Evolutionary conservation across 2,329 filamentous ascomycete species (phyloP).

Genomic region (Salinomyces thailandicus): DNA sequence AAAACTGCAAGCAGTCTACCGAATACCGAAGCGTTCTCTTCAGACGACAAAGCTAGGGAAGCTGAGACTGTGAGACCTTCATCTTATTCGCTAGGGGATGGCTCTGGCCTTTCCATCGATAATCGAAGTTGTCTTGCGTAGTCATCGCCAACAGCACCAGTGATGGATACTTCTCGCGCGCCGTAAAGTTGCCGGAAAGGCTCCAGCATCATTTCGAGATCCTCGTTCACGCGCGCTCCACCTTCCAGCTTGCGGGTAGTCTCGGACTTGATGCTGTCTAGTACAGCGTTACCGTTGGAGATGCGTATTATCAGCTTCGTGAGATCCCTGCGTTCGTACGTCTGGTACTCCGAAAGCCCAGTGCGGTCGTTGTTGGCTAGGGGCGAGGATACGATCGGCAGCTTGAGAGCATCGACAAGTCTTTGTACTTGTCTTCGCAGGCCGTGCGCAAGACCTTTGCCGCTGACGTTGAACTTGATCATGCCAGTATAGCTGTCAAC

Average conservation of each 20-base stretch:
- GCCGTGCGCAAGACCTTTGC: slow-evolving; percentile 34
- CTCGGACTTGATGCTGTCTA: slow-evolving; percentile 22
- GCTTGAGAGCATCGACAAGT: slow-evolving; percentile 30
- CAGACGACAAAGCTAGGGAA: no score
- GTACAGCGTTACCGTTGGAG: slow-evolving; percentile 23
- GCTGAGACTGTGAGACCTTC: no score
- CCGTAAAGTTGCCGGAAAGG: slow-evolving; percentile 30
- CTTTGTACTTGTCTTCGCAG: slow-evolving; percentile 31
- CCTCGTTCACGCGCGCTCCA: slow-evolving; percentile 20
- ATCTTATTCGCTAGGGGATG: neutral
- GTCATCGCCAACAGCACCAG: slow-evolving; percentile 29
- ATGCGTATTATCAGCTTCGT: slow-evolving; percentile 18
- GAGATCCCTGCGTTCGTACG: slow-evolving; percentile 3
- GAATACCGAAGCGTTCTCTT: no score
- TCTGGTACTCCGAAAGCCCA: slow-evolving; percentile 7
- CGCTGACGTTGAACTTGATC: slow-evolving; percentile 43
- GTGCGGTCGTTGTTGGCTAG: slow-evolving; percentile 18
- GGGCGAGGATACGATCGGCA: slow-evolving; percentile 2
- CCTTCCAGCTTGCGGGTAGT: slow-evolving; percentile 20
- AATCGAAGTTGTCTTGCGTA: no score
- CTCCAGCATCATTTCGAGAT: slow-evolving; percentile 33
- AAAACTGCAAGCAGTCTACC: no score
- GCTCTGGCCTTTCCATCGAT: neutral
- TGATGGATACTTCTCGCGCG: slow-evolving; percentile 28
- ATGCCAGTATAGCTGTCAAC: slow-evolving; percentile 41